Base-by-base conservation (phyloP, 2,329 filamentous ascomycete species). In the Fusarium tupiense region DNA sequence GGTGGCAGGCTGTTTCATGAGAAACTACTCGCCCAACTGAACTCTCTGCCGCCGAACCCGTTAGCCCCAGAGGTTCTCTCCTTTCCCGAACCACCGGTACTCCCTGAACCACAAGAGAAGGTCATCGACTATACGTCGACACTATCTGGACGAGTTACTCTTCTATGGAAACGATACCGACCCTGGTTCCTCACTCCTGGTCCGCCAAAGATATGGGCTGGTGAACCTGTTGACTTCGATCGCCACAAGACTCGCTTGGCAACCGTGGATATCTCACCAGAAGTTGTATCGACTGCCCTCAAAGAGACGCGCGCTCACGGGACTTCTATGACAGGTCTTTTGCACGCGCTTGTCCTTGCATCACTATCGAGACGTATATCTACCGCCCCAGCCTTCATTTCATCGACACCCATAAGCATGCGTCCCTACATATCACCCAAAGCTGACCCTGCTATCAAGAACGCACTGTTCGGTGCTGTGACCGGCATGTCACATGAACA, bases 1-100 rank as follows among this genome's bases (percentile, higher is more conserved):
- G 85, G 85, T 71, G 86, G 85, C 1, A 79, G 81, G 35, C 75
- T 83, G 5, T 89, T 91, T 71, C 89, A 91, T 69, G 78, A 82
- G 37, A 80, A 82, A 4, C 79, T 91, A 1, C 81, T 87, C 8
- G 73, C 79, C 6, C 83, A 86, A 8, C 80, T 90, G 6, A 84
- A 83, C 64, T 60, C 66, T 31, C 44, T 69, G 20, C 38, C 47
- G 26, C 24, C 44, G 46, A 67, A 17, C 43, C 54, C 20, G 35
- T 17, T 29, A 4, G 43, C 20, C 31, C 22, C 76, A 63, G 8
- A 44, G 41, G 12, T 75, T 16, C 61, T 72, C 62, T 62, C 73
- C 75, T 82, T 85, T 54, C 73, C 79, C 1, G 64, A 77, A 6
- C 61, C 74, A 0, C 81, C 81, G 1, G 44, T 69, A 4, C 78